Conservation (phyloP, 306 rosid species). For the Neltuma alba region DNA sequence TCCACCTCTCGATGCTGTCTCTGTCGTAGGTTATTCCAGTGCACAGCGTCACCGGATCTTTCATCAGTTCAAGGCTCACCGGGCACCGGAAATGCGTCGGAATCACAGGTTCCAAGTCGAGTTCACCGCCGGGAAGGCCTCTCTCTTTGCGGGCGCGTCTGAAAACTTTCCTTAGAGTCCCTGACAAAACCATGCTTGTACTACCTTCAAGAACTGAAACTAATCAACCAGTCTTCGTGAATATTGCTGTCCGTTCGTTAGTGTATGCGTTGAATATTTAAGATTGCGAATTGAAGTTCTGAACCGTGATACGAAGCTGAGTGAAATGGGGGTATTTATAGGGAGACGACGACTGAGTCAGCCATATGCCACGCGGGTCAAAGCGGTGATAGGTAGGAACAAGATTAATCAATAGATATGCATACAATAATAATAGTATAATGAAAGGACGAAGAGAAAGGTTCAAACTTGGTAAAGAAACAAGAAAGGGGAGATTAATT, state of each 20-base stretch:
- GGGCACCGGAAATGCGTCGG: constrained; percentile 82
- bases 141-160: constrained; percentile 44
- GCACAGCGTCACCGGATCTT: constrained; percentile 74
- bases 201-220: not conserved
- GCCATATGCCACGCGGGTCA: constrained; percentile 45
- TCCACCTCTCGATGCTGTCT: constrained; percentile 84
- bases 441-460: not conserved
- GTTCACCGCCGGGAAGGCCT: constrained; percentile 31
- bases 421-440: not conserved
- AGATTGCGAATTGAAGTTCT: not conserved
- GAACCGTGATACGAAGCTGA: not conserved
- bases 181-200: constrained; percentile 60
- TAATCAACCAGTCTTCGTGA: not conserved
- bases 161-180: constrained; percentile 60
- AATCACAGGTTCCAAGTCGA: constrained; percentile 53
- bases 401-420: not conserved
- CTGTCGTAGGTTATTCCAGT: constrained; percentile 88
- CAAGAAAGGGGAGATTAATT: not conserved
- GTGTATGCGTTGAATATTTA: not conserved
- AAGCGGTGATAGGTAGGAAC: constrained; percentile 19
- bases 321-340: constrained; percentile 4
- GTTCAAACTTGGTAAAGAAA: not conserved
- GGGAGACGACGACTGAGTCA: not conserved
- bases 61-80: constrained; percentile 79
- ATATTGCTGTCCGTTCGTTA: not conserved